A percentile compares a stretch with the other conserved stretches of the same genome.
Evolutionary conservation across 495 filamentous ascomycete species (phyloP).

Genomic region (Trypethelium eluteriae): DNA sequence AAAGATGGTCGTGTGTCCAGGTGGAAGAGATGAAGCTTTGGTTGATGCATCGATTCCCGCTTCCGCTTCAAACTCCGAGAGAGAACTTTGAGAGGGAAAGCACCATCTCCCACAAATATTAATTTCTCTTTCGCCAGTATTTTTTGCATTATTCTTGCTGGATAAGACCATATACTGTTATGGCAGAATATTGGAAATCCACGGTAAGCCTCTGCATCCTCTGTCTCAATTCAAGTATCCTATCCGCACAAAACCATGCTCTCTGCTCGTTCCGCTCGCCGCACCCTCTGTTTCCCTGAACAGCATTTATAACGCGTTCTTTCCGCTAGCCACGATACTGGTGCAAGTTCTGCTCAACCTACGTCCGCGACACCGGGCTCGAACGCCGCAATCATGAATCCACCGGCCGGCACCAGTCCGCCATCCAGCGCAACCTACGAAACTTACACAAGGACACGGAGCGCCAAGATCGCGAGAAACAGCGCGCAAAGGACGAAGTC

Average conservation of each 20-base stretch:
- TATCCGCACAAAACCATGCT: background rate
- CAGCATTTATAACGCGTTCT: background rate
- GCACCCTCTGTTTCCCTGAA: no score
- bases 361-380: conserved; percentile 84
- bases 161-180: conserved; percentile 29
- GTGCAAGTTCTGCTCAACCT: conserved; percentile 95
- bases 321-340: conserved; percentile 67
- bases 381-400: conserved; percentile 86
- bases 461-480: conserved; percentile 64
- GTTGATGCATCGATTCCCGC: no score
- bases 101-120: background rate
- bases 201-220: conserved; percentile 48
- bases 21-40: background rate
- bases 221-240: background rate
- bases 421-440: conserved; percentile 80
- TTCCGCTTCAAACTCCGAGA: conserved; percentile 14
- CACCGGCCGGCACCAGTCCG: conserved; percentile 77
- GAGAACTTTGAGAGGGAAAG: background rate
- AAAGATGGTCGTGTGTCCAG: background rate
- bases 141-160: background rate
- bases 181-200: conserved; percentile 99
- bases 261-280: no score
- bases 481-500: conserved; percentile 77
- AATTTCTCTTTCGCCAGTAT: background rate
- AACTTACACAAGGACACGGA: conserved; percentile 79